These are phyloP conservation scores for Colletotrichum sp. DNA, from an alignment of 2,329 filamentous ascomycete species.

Conservation along the genomic window DNA sequence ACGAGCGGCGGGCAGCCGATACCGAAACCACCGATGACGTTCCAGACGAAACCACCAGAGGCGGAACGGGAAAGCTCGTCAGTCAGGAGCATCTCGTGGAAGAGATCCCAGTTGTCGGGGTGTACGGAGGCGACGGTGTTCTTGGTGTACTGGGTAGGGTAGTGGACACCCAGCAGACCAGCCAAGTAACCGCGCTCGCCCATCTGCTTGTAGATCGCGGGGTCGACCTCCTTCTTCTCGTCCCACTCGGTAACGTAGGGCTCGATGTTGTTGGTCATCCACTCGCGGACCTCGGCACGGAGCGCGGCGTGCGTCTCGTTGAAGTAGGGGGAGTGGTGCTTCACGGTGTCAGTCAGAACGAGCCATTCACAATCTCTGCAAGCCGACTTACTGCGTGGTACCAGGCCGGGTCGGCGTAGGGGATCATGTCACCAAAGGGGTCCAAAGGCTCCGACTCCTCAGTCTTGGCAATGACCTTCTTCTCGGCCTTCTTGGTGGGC, in stretches of 20 bases:
- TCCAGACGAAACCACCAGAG: constrained; percentile 96
- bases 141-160: constrained; percentile 76
- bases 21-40: constrained; percentile 93
- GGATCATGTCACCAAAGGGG: constrained; percentile 83
- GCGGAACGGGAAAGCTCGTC: constrained; percentile 91
- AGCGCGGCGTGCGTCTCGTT: constrained; percentile 93
- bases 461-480: constrained; percentile 41
- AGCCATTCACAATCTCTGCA: accelerated
- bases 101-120: constrained; percentile 93
- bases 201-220: constrained; percentile 93
- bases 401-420: constrained; percentile 92
- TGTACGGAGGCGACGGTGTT: constrained; percentile 78
- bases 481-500: constrained; percentile 38
- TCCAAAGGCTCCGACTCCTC: constrained; percentile 78
- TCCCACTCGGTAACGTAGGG: constrained; percentile 96
- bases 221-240: constrained; percentile 88
- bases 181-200: constrained; percentile 90
- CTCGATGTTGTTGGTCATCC: constrained; percentile 89
- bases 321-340: constrained; percentile 97
- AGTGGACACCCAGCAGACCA: constrained; percentile 86
- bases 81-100: constrained; percentile 95
- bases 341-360: not conserved
- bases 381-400: constrained; percentile 79
- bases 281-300: constrained; percentile 88
- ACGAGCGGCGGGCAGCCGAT: constrained; percentile 92